Conservation (phyloP, 176 grass and related monocot genomes). For the Lolium rigidum region DNA sequence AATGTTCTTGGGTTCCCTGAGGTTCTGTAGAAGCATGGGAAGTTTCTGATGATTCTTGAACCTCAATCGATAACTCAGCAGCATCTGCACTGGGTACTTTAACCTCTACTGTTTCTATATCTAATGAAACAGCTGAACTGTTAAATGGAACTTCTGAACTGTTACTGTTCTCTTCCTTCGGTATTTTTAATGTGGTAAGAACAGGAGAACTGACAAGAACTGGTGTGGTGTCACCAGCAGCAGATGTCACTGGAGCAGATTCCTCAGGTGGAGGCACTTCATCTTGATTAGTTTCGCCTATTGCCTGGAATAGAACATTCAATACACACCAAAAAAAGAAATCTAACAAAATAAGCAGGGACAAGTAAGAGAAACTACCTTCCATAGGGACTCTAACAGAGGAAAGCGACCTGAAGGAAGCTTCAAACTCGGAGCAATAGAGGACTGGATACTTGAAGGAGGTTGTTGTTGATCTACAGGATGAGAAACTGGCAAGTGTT, state of each 20-base stretch:
- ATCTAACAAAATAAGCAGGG: slow-evolving; percentile 22
- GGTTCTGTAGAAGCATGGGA: slow-evolving; percentile 73
- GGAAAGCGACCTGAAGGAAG: slow-evolving; percentile 54
- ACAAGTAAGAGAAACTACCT: slow-evolving; percentile 41
- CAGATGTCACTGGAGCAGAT: slow-evolving; percentile 41
- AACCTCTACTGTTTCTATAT: slow-evolving; percentile 51
- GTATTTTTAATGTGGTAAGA: slow-evolving; percentile 42
- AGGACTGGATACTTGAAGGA: slow-evolving; percentile 42
- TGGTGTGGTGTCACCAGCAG: slow-evolving; percentile 43
- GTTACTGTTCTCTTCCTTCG: slow-evolving; percentile 47
- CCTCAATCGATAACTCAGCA: slow-evolving; percentile 52
- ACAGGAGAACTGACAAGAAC: slow-evolving; percentile 48
- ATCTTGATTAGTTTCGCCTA: slow-evolving; percentile 39
- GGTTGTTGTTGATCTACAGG: slow-evolving; percentile 57
- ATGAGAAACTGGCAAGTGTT: slow-evolving; percentile 67
- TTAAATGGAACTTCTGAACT: slow-evolving; percentile 47
- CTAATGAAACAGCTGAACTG: slow-evolving; percentile 46
- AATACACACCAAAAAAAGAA: slow-evolving; percentile 36
- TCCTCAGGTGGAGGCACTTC: slow-evolving; percentile 42
- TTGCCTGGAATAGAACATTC: slow-evolving; percentile 52
- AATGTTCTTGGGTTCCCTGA: slow-evolving; percentile 63
- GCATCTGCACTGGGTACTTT: slow-evolving; percentile 61
- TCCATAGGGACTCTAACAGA: slow-evolving; percentile 63
- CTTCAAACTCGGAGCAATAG: slow-evolving; percentile 18
- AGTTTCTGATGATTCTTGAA: slow-evolving; percentile 75